phyloP scores from a whole-genome alignment of 495 filamentous ascomycete species.

The Podospora didyma region DNA sequence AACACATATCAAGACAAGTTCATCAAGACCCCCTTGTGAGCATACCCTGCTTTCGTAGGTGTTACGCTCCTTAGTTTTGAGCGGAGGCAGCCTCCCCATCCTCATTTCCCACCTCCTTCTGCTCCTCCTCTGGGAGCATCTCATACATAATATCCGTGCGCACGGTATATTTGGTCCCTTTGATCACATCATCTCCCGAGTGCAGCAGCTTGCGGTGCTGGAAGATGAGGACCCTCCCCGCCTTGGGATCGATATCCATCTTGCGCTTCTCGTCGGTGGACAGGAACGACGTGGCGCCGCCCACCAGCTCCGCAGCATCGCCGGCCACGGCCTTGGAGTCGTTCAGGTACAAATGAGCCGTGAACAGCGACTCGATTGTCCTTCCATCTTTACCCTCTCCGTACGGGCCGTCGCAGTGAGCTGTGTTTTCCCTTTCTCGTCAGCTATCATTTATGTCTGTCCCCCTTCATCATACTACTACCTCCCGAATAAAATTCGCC shows the following conservation, averaged over 20 bases:
- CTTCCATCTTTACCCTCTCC: slow-evolving; percentile 46
- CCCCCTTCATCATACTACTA: not conserved
- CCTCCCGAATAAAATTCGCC: not conserved
- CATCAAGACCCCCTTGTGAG: too few relatives aligned
- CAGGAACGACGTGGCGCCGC: slow-evolving; percentile 64
- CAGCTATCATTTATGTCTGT: too few relatives aligned
- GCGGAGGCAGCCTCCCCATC: too few relatives aligned
- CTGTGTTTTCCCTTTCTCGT: slow-evolving; percentile 24
- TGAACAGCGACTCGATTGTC: slow-evolving; percentile 60
- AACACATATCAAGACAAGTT: too few relatives aligned
- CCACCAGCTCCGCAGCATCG: slow-evolving; percentile 40
- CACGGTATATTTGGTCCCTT: slow-evolving; percentile 74
- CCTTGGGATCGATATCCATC: slow-evolving; percentile 64
- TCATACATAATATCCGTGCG: slow-evolving; percentile 76
- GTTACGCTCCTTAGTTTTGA: too few relatives aligned
- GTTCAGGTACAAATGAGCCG: slow-evolving; percentile 82
- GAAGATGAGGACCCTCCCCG: slow-evolving; percentile 71
- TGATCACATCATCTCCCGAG: slow-evolving; percentile 66
- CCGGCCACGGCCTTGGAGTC: slow-evolving; percentile 36
- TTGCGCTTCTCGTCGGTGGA: slow-evolving; percentile 41
- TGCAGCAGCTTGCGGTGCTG: slow-evolving; percentile 69
- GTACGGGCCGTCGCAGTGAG: slow-evolving; percentile 73
- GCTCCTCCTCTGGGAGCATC: slow-evolving; percentile 8
- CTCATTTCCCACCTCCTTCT: not conserved
- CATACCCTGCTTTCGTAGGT: too few relatives aligned